These are phyloP conservation scores for Hamamelis virginiana DNA, from an alignment of 164 flowering plant species.

Conservation along the genomic window DNA sequence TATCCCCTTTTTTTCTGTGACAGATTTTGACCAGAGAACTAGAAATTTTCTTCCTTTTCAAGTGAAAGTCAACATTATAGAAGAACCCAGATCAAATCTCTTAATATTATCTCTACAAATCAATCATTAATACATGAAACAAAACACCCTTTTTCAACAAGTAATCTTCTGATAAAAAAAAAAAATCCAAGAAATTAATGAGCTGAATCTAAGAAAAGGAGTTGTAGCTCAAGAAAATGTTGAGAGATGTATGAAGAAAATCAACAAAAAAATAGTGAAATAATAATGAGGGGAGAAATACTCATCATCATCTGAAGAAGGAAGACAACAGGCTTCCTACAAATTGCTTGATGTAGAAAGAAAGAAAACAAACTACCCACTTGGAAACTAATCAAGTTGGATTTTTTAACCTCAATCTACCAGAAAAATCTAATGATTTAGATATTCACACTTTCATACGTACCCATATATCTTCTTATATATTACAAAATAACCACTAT, in stretches of 20 bases:
- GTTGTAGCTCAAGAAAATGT: not conserved
- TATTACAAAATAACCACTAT: too few species aligned
- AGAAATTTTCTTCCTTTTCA: not conserved
- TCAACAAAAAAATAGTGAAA: not conserved
- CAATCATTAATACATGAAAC: not conserved
- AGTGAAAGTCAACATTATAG: not conserved
- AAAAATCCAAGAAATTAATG: not conserved
- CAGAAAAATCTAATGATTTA: conserved; percentile 14
- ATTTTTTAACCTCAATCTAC: conserved; percentile 17
- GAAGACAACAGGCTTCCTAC: not conserved
- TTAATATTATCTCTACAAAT: not conserved
- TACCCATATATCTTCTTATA: too few species aligned
- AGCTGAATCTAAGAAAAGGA: not conserved
- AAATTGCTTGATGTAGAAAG: conserved; percentile 19
- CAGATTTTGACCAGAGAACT: not conserved
- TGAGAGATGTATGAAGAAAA: not conserved
- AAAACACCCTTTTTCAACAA: not conserved
- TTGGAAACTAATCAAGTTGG: conserved; percentile 4
- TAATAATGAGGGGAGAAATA: not conserved
- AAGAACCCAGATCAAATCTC: conserved; percentile 22
- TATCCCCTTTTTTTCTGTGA: not conserved
- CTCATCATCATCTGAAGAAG: not conserved
- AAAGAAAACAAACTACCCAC: conserved; percentile 9
- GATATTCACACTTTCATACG: not conserved
- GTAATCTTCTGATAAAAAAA: too few species aligned